Percentiles rank a stretch among this genome's conserved stretches.
These are phyloP conservation scores for Candida ipomoeae DNA, from an alignment of 805 yeast species.

Conservation along the genomic window DNA sequence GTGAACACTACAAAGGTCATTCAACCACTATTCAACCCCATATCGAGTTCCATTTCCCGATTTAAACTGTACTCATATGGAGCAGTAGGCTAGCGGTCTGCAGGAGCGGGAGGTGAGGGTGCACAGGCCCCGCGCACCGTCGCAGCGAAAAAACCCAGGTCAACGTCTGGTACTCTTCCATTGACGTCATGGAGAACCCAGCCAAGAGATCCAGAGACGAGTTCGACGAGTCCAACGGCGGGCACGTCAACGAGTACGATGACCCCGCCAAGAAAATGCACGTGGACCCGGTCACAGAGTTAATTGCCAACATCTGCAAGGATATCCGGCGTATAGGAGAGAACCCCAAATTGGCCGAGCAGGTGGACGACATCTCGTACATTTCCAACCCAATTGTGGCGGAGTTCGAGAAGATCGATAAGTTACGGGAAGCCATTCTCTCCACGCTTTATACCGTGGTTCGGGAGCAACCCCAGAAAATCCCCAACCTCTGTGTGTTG, in stretches of 20 bases:
- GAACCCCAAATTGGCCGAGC: conserved; percentile 35
- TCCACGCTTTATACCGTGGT: conserved; percentile 64
- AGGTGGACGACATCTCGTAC: conserved; percentile 53
- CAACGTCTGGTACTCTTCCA: neutral
- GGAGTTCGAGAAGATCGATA: conserved; percentile 60
- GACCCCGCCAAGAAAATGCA: conserved; percentile 32
- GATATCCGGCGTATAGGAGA: conserved; percentile 44
- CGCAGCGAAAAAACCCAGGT: conserved; percentile 2
- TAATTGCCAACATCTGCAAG: conserved; percentile 41
- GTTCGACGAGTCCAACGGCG: conserved; percentile 19
- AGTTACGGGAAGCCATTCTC: conserved; percentile 55
- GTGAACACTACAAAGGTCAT: no score
- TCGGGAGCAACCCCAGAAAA: conserved; percentile 88
- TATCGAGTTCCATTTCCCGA: no score
- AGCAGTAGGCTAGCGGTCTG: neutral
- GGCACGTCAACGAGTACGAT: conserved; percentile 12
- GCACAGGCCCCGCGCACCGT: neutral
- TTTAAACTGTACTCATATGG: neutral
- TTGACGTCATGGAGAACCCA: conserved; percentile 14
- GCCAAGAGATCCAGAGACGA: conserved; percentile 20
- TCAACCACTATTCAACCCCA: no score
- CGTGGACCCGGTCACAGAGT: conserved; percentile 38
- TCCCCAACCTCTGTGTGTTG: conserved; percentile 64
- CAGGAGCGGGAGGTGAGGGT: neutral
- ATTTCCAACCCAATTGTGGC: conserved; percentile 63